phyloP scores from a whole-genome alignment of 495 filamentous ascomycete species.

The Xylaria nigripes region DNA sequence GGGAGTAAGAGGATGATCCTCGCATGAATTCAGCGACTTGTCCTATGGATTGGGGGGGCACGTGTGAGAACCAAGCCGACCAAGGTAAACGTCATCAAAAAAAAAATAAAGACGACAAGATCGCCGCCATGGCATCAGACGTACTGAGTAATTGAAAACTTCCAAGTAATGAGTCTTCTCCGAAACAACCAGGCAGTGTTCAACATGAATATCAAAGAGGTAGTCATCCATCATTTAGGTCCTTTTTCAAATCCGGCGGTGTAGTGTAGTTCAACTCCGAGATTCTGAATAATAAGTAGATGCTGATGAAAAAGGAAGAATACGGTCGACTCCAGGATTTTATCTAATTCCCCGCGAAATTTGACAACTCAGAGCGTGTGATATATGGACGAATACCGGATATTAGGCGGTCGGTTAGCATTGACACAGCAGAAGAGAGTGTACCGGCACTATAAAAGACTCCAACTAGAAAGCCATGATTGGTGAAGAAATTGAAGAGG shows the following conservation, averaged over 20 bases:
- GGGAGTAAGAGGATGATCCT: slow-evolving; percentile 39
- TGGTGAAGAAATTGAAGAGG: slow-evolving; percentile 11
- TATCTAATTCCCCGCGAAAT: neutral
- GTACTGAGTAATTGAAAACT: slow-evolving; percentile 48
- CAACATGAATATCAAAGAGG: slow-evolving; percentile 39
- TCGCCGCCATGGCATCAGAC: no score
- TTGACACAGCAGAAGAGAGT: no score
- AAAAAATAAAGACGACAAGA: no score
- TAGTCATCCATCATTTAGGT: slow-evolving; percentile 51
- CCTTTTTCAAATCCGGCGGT: neutral
- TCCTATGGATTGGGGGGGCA: no score
- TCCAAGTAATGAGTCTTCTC: slow-evolving; percentile 47
- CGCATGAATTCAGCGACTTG: slow-evolving; percentile 30
- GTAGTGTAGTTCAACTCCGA: neutral
- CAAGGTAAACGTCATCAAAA: no score
- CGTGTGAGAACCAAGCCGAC: no score
- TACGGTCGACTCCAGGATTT: neutral
- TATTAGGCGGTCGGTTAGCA: neutral
- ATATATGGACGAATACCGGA: neutral
- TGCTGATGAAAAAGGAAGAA: neutral
- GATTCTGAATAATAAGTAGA: neutral
- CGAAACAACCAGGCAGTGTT: slow-evolving; percentile 32
- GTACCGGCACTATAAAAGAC: no score
- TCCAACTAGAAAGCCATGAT: neutral
- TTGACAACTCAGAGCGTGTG: slow-evolving; percentile 5